These are phyloP conservation scores for Penicillium egyptiacum DNA, from an alignment of 495 filamentous ascomycete genomes.

Conservation along the genomic window DNA sequence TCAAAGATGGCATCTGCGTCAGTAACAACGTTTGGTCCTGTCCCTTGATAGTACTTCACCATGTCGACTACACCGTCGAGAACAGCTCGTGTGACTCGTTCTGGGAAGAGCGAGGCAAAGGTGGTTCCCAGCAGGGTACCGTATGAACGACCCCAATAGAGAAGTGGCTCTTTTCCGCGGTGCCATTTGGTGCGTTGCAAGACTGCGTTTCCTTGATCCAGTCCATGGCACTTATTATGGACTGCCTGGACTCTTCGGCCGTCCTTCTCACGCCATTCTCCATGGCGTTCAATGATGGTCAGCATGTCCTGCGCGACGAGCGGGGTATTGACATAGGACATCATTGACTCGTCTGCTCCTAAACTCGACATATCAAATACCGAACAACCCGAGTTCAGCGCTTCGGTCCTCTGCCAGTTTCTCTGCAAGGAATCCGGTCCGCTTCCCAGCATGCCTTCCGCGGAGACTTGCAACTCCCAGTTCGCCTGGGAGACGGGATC, in stretches of 20 bases:
- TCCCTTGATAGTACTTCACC: slow-evolving; percentile 42
- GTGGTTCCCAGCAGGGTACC: slow-evolving; percentile 63
- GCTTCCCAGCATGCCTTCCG: slow-evolving; percentile 46
- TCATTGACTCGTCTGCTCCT: slow-evolving; percentile 37
- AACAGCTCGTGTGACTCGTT: slow-evolving; percentile 48
- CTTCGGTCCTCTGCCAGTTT: slow-evolving; percentile 51
- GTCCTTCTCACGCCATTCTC: slow-evolving; percentile 43
- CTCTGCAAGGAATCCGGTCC: slow-evolving; percentile 35
- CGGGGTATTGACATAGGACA: slow-evolving; percentile 48
- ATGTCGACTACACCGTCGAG: slow-evolving; percentile 58
- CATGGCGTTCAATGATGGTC: slow-evolving; percentile 52
- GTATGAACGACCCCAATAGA: slow-evolving; percentile 69
- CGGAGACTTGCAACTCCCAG: slow-evolving; percentile 42
- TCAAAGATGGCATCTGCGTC: slow-evolving; percentile 53
- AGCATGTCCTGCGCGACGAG: slow-evolving; percentile 52
- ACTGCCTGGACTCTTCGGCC: slow-evolving; percentile 29
- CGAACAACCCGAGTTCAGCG: slow-evolving; percentile 41
- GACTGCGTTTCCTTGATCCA: slow-evolving; percentile 30
- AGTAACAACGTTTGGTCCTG: slow-evolving; percentile 43
- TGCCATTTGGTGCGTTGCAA: slow-evolving; percentile 33
- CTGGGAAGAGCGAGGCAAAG: slow-evolving; percentile 54
- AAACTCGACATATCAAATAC: slow-evolving; percentile 26
- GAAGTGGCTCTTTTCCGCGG: slow-evolving; percentile 47
- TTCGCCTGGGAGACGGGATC: slow-evolving; percentile 36
- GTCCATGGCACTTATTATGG: slow-evolving; percentile 32